Evolutionary conservation across 352 stramenopile genomes (phyloP), one percentile per base, ranked within the genome.

Genomic region (Phytophthora pseudosyringae): DNA sequence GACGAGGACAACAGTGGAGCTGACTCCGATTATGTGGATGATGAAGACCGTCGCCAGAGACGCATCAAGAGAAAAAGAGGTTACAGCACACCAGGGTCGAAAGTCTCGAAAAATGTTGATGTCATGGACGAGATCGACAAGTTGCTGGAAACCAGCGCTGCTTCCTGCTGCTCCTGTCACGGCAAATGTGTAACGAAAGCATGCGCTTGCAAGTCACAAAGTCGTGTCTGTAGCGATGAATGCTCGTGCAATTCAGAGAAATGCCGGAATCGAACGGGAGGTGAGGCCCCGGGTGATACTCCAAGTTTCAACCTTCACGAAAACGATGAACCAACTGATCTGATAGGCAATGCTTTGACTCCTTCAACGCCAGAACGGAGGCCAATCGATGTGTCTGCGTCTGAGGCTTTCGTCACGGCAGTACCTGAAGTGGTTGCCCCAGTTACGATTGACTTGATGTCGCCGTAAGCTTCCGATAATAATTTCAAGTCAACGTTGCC

Each of bases 121-220:
- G 49, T 71, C 4, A 78, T 89, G 73, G 67, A 88, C 28, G 81
- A 92, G 59, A 86, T 88, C 41, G 70, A 90, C 43, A 58, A 81
- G 35, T 35, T 89, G 12, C 65, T 90, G 9, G 75, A 76, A 15
- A 81, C 67, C 16, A 69, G 44, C 54, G 40, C 18, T 15, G 59
- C 44, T 31, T 52, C 74, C 12, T 91, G 82, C 33, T 93, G 84
- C 38, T 76, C 69, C 7, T 93, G 86, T 53, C 78, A 80, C 18
- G 79, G 82, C n/a, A 94, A 91, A 57, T 93, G 84, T 38, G 83
- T 77, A 15, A 93, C 81, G 12, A 90, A 88, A 40, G 76, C 64
- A 11, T 94, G 86, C 48, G 80, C 69, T 3, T 93, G 84, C 55
- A 81, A 84, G 38, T 76, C 80, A 0, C 68, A 77, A 28, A 77